Percentiles rank a stretch among this genome's conserved stretches.
phyloP scores from a whole-genome alignment of 495 filamentous ascomycete species.

The Neurospora sp. region DNA sequence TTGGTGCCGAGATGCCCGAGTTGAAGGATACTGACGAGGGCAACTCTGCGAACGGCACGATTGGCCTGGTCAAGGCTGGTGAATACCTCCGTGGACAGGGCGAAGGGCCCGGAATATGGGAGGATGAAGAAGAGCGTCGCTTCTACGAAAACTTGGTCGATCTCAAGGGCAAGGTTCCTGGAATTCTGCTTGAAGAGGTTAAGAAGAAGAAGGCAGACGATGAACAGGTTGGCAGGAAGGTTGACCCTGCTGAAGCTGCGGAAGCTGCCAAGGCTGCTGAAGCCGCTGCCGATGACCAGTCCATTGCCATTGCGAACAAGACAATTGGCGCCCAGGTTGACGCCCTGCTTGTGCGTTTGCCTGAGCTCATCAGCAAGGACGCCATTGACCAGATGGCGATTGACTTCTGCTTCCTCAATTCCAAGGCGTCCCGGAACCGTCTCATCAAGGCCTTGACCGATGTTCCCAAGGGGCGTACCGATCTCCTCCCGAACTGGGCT shows the following conservation, averaged over 20 bases:
- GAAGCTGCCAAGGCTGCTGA: conserved; percentile 44
- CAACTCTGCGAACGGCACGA: conserved; percentile 56
- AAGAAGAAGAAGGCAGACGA: conserved; percentile 90
- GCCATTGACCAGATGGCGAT: conserved; percentile 83
- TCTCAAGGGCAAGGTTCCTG: conserved; percentile 89
- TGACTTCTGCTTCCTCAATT: conserved; percentile 97
- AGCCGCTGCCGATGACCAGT: conserved; percentile 63
- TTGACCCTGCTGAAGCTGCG: conserved; percentile 34
- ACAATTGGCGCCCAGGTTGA: conserved; percentile 96
- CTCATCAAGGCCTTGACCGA: conserved; percentile 90
- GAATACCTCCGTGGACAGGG: conserved; percentile 86
- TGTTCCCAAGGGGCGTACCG: conserved; percentile 83
- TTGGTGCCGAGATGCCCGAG: conserved; percentile 93
- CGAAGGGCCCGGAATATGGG: conserved; percentile 96
- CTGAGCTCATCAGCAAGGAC: conserved; percentile 85
- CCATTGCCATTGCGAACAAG: conserved; percentile 91
- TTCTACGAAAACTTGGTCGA: conserved; percentile 97
- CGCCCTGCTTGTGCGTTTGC: conserved; percentile 74
- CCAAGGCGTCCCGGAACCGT: conserved; percentile 91
- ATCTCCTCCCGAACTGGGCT: conserved; percentile 88
- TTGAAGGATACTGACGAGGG: conserved; percentile 72
- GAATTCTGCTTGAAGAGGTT: conserved; percentile 82
- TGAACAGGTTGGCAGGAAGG: conserved; percentile 52
- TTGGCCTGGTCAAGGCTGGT: conserved; percentile 87
- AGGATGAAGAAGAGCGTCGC: conserved; percentile 93